Percentiles rank a stretch among this genome's conserved stretches.
phyloP scores from a whole-genome alignment of 1,284 basidiomycete species.

The Cutaneotrichosporon cavernicola region DNA sequence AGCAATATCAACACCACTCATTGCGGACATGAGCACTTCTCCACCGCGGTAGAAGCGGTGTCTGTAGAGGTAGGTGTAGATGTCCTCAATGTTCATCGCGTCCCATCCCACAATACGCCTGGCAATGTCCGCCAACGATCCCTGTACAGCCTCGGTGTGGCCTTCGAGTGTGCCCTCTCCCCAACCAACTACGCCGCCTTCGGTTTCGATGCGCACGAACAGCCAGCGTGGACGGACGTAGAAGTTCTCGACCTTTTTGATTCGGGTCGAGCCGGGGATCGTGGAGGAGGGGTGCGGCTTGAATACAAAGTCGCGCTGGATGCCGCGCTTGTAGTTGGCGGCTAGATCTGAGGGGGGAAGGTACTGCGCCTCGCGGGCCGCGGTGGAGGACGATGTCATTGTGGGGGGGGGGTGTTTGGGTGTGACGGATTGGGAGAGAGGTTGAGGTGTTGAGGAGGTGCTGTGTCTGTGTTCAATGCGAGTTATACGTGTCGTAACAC shows the following conservation, averaged over 20 bases:
- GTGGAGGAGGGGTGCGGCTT: constrained; percentile 34
- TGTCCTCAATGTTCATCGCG: constrained; percentile 68
- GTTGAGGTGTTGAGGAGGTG: too few relatives aligned
- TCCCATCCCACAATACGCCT: constrained; percentile 58
- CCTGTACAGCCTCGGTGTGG: constrained; percentile 72
- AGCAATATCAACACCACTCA: constrained; percentile 59
- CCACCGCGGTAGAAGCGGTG: constrained; percentile 72
- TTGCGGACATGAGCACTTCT: constrained; percentile 64
- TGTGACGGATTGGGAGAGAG: too few relatives aligned
- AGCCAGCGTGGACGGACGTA: constrained; percentile 73
- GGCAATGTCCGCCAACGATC: constrained; percentile 64
- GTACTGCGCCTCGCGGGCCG: constrained; percentile 39
- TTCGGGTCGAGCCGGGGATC: constrained; percentile 31
- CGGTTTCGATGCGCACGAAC: constrained; percentile 70
- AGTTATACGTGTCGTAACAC: too few relatives aligned
- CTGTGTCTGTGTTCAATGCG: too few relatives aligned
- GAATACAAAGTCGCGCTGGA: constrained; percentile 32
- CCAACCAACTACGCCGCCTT: constrained; percentile 68
- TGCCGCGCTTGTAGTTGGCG: constrained; percentile 40
- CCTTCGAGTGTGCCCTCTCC: constrained; percentile 54
- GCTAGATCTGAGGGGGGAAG: constrained; percentile 46
- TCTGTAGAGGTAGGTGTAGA: constrained; percentile 60
- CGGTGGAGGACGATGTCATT: neutral
- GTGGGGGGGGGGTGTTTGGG: neutral
- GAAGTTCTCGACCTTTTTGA: constrained; percentile 57